Conservation (phyloP, 2,329 filamentous ascomycete genomes). For the Fusarium guadeloupense region DNA sequence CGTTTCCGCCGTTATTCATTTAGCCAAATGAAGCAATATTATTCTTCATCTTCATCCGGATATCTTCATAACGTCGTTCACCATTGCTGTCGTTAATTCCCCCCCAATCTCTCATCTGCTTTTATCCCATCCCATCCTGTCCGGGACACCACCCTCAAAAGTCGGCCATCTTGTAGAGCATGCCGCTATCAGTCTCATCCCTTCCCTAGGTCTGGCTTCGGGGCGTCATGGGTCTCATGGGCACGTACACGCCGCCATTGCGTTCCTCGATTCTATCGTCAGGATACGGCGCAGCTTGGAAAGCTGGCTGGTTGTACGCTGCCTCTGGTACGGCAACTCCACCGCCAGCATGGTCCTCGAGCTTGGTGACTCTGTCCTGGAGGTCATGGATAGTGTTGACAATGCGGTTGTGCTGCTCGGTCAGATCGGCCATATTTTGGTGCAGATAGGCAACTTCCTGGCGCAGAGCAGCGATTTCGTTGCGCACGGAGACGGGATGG, state of each 20-base stretch:
- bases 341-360: not conserved
- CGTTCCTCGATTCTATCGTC: constrained; percentile 2
- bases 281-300: not conserved
- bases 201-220: constrained; percentile 3
- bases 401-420: not conserved
- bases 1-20: not conserved
- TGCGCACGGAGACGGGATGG: not conserved
- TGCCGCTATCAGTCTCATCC: not conserved
- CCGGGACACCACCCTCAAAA: not conserved
- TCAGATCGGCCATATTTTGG: too few relatives aligned
- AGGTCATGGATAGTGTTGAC: not conserved
- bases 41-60: not conserved
- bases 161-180: not conserved
- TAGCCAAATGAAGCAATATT: not conserved
- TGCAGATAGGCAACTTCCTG: not conserved
- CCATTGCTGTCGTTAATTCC: not conserved
- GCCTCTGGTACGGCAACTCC: not conserved
- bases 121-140: not conserved
- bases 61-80: not conserved
- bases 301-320: not conserved
- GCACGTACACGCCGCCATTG: not conserved
- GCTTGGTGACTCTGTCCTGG: not conserved
- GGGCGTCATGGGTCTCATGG: constrained; percentile 3
- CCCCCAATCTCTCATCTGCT: not conserved
- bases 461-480: not conserved